Evolutionary conservation across 108 stramenopile species (phyloP).

Genomic region (Cylindrotheca fusiformis): DNA sequence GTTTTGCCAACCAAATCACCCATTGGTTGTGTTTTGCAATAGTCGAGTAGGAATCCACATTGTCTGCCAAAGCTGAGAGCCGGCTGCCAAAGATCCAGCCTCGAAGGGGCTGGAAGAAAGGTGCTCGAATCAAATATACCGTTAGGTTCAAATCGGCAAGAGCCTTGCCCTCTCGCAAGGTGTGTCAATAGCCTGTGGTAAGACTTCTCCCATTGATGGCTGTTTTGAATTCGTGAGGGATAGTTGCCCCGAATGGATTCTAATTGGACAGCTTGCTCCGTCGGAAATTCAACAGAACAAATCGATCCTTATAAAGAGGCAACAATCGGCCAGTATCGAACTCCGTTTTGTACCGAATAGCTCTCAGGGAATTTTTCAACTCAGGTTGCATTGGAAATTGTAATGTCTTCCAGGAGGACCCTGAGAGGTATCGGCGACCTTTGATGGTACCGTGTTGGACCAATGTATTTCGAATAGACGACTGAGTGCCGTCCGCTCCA

Average conservation of each 20-base stretch:
- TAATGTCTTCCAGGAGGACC: conserved; percentile 9
- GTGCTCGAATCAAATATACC: background rate
- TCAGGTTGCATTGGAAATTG: conserved; percentile 7
- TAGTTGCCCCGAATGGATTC: conserved; percentile 6
- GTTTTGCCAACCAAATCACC: background rate
- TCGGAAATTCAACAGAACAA: conserved; percentile 5
- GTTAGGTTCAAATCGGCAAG: conserved; percentile 15
- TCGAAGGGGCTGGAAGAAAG: background rate
- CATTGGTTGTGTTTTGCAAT: background rate
- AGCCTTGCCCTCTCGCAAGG: conserved; percentile 5
- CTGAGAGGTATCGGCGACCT: background rate
- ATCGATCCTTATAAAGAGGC: background rate
- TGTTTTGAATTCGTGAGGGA: conserved; percentile 1
- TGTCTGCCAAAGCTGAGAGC: background rate
- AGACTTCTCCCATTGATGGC: no score
- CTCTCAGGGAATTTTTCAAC: background rate
- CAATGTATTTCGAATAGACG: conserved; percentile 1
- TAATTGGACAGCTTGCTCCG: background rate
- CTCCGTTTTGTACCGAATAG: conserved; percentile 3
- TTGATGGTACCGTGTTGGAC: background rate
- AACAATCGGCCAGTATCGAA: background rate
- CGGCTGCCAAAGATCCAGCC: background rate
- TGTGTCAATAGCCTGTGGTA: background rate
- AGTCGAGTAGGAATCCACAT: background rate
- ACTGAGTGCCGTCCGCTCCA: conserved; percentile 8